phyloP scores from a whole-genome alignment of 177 flowering plant genomes.

The Vitis hybrid region DNA sequence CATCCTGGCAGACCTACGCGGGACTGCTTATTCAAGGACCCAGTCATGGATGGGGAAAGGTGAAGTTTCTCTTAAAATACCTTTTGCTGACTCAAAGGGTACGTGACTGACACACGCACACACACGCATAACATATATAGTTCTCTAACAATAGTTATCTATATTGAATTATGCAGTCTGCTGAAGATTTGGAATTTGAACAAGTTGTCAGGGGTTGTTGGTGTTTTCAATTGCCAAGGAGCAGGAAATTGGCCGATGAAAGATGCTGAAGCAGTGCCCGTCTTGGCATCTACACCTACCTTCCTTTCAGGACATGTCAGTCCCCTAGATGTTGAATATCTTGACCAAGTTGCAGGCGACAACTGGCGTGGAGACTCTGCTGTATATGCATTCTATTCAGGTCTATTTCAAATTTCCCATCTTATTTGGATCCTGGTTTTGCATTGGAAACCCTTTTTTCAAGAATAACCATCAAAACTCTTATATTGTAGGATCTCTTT shows the following conservation, averaged over 20 bases:
- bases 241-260: slow-evolving; percentile 63
- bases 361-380: slow-evolving; percentile 67
- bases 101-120: background rate
- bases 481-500: slow-evolving; percentile 35
- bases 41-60: slow-evolving; percentile 76
- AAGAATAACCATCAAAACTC: background rate
- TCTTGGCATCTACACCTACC: slow-evolving; percentile 7
- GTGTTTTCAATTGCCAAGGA: slow-evolving; percentile 78
- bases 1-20: slow-evolving; percentile 69
- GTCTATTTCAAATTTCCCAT: slow-evolving; percentile 18
- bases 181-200: slow-evolving; percentile 80
- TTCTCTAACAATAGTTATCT: background rate
- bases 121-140: too few species aligned
- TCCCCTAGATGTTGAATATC: slow-evolving; percentile 55
- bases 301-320: slow-evolving; percentile 38
- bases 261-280: slow-evolving; percentile 2
- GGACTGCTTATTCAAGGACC: slow-evolving; percentile 65
- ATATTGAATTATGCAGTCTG: slow-evolving; percentile 32
- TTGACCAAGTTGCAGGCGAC: slow-evolving; percentile 52
- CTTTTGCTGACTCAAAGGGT: slow-evolving; percentile 1
- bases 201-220: slow-evolving; percentile 56
- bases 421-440: background rate
- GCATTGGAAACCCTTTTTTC: background rate
- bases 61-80: slow-evolving; percentile 7
- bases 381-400: slow-evolving; percentile 51